phyloP scores from a whole-genome alignment of 208 protist species.

The Acanthamoeba lenticulata region DNA sequence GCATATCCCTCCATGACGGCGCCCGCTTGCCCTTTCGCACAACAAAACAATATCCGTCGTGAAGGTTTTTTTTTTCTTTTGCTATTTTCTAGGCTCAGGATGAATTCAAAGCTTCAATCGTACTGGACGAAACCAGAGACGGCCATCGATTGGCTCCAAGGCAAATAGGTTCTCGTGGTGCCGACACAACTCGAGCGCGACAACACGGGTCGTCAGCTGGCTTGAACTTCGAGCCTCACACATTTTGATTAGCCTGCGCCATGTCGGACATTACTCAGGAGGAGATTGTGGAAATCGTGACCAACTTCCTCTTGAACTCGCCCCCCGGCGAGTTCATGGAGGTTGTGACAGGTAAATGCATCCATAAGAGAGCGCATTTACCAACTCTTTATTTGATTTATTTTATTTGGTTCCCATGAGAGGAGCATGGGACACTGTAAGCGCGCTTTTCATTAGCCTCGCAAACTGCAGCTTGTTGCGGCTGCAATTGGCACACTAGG shows the following conservation, averaged over 20 bases:
- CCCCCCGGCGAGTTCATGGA: slow-evolving; percentile 83
- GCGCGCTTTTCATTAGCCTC: neutral
- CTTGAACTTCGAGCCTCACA: neutral
- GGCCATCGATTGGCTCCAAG: neutral
- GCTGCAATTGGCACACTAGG: no score
- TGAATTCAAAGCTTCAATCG: neutral
- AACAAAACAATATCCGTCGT: neutral
- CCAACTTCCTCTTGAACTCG: slow-evolving; percentile 76
- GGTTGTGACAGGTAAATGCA: slow-evolving; percentile 77
- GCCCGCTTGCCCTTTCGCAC: no score
- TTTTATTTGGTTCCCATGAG: no score
- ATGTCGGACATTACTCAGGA: slow-evolving; percentile 69
- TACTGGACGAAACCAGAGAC: neutral
- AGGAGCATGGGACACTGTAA: no score
- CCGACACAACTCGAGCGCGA: neutral
- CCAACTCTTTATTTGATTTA: neutral
- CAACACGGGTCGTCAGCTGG: neutral
- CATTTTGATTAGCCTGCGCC: neutral
- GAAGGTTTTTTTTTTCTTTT: neutral
- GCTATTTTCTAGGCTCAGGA: neutral
- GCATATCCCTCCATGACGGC: no score
- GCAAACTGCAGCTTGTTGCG: neutral
- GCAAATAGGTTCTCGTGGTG: neutral
- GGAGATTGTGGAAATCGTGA: slow-evolving; percentile 78
- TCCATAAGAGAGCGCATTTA: neutral